Conservation (phyloP, 371 early-diverging fungal genomes). For the Capillidium rhysosporum region DNA sequence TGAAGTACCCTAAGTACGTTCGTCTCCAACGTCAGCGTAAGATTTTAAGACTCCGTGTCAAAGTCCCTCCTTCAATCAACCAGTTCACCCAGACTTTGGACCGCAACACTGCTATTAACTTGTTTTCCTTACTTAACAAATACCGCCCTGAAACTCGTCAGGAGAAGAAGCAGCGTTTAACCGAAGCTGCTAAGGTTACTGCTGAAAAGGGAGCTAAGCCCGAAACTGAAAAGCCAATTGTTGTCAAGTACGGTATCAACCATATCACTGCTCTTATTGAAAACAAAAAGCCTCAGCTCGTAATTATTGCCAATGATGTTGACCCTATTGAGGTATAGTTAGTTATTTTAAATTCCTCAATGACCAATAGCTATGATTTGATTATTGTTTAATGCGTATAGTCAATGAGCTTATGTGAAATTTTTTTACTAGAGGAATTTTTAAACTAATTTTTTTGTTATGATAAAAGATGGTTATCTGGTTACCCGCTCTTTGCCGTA, state of each 20-base stretch:
- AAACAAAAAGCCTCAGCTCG: constrained; percentile 96
- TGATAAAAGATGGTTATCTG: constrained; percentile 75
- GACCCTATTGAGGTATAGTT: constrained; percentile 82
- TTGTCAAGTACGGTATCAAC: constrained; percentile 99
- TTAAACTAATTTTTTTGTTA: not conserved
- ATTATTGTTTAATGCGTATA: not conserved
- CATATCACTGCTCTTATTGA: constrained; percentile 97
- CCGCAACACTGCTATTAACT: constrained; percentile 92
- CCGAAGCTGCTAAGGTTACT: constrained; percentile 56
- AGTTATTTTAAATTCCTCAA: constrained; percentile 9
- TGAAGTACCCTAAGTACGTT: constrained; percentile 95
- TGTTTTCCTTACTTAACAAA: constrained; percentile 93
- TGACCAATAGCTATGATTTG: not conserved
- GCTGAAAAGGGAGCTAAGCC: constrained; percentile 77
- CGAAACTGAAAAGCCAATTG: constrained; percentile 82
- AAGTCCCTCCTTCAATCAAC: constrained; percentile 99
- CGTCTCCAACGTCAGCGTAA: constrained; percentile 93
- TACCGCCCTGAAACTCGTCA: constrained; percentile 96
- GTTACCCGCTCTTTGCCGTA: constrained; percentile 99
- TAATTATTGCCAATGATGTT: constrained; percentile 98
- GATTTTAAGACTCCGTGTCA: constrained; percentile 93
- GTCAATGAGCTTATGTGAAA: not conserved
- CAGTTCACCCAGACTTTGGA: constrained; percentile 96
- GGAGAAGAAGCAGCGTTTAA: constrained; percentile 92
- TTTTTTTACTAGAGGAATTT: constrained; percentile 1